These are phyloP conservation scores for Crassisporium funariophilum DNA, from an alignment of 768 basidiomycete species.

Conservation along the genomic window DNA sequence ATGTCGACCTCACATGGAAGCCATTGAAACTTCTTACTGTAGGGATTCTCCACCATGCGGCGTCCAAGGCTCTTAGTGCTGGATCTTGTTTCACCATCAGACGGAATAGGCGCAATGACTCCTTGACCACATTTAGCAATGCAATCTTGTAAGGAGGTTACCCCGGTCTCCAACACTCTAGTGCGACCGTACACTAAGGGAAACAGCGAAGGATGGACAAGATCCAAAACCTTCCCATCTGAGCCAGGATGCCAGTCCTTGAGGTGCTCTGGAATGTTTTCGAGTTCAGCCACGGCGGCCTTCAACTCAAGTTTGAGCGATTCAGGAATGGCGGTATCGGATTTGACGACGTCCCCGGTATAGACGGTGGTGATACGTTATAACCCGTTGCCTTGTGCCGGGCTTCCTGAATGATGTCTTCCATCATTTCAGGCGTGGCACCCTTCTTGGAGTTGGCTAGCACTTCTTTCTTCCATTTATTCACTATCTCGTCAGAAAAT, in stretches of 20 bases:
- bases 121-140: constrained; percentile 20
- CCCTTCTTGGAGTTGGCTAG: constrained; percentile 1
- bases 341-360: constrained; percentile 26
- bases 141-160: constrained; percentile 14
- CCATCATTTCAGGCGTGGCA: constrained; percentile 18
- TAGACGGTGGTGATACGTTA: constrained; percentile 14
- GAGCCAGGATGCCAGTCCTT: constrained; percentile 50
- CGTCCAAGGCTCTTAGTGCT: background rate
- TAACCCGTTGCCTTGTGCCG: constrained; percentile 19
- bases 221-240: constrained; percentile 43
- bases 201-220: constrained; percentile 47
- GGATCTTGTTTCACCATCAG: background rate
- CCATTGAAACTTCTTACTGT: constrained; percentile 16
- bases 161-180: constrained; percentile 11
- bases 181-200: constrained; percentile 35
- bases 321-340: constrained; percentile 30
- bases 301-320: constrained; percentile 20
- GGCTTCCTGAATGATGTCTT: constrained; percentile 25
- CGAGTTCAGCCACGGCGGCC: constrained; percentile 27
- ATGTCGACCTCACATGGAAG: constrained; percentile 17
- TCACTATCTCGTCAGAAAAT: background rate
- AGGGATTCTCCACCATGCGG: background rate
- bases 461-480: background rate
- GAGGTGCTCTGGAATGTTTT: constrained; percentile 33
- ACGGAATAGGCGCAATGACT: constrained; percentile 4